Evolutionary conservation across 768 basidiomycete species (phyloP), one percentile per base, ranked within the genome.

Genomic region (Collybia mongolica): DNA sequence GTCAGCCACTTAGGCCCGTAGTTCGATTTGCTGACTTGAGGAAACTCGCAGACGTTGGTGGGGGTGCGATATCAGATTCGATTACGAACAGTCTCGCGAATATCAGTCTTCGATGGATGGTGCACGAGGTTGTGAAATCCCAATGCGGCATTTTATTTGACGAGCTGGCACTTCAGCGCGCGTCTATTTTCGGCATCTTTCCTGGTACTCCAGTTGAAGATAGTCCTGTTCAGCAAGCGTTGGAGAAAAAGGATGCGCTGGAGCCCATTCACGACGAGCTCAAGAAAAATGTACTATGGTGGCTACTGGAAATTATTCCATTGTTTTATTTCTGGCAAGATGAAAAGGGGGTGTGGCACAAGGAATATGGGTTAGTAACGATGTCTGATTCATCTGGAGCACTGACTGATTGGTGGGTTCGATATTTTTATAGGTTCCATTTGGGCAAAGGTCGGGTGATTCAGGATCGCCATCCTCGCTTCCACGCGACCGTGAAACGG

Each of bases 71-170:
- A 2, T 39, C 59, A 2, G 77, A 88, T 54, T 64, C 63, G 5
- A 68, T 69, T 0, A 43, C 58, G 6, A 65, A 72, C 48, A 72
- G 71, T 6, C 74, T 92, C 5, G 68, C 80, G 1, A 76, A 87
- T 57, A 81, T 88, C 55, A 68, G 81, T 15, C 69, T 93, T 23
- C 79, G 80, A 22, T 93, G 90, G 90, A 90, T 93, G 88, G 72
- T 91, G 29, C 81, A 82, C 46, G 79, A 92, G 55, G 72, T 82
- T 49, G 71, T 82, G 19, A 57, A 63, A 9, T 72, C 86, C 12
- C 64, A 72, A n/a, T 82, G 84, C 56, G 83, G 80, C 5, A 74
- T 90, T 28, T 56, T 69, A 24, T 89, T 89, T 58, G 79, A 84
- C 48, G 48, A 59, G 3, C 68, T 58, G 2, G 80, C 77, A 14